Conservation (phyloP, 768 basidiomycete genomes). For the Mycena crocata region DNA sequence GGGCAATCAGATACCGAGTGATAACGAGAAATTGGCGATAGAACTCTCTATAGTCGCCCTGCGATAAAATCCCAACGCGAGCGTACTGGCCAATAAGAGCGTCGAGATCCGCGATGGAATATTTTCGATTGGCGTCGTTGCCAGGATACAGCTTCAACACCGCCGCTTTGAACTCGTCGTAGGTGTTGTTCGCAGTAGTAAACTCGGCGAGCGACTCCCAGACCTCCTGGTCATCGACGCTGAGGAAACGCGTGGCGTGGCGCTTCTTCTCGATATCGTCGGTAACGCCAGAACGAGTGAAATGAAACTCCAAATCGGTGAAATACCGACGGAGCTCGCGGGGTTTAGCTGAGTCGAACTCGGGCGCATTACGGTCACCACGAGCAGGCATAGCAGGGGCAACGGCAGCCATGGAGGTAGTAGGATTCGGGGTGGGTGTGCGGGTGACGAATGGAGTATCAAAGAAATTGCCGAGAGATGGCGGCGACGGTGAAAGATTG, state of each 20-base stretch:
- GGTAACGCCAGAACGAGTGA: conserved; percentile 16
- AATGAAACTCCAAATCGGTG: conserved; percentile 26
- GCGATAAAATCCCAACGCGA: conserved; percentile 20
- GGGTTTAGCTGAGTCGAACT: conserved; percentile 16
- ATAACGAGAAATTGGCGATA: conserved; percentile 37
- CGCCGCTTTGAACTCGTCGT: conserved; percentile 35
- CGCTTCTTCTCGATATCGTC: conserved; percentile 30
- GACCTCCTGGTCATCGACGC: conserved; percentile 25
- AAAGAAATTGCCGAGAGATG: background rate
- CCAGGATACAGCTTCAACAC: conserved; percentile 37
- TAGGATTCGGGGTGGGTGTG: background rate
- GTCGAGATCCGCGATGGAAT: conserved; percentile 37
- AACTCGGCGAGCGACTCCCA: conserved; percentile 35
- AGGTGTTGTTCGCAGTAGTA: conserved; percentile 17
- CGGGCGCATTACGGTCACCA: conserved; percentile 29
- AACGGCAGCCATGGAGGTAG: background rate
- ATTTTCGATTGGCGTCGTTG: conserved; percentile 29
- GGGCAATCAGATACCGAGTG: conserved; percentile 30
- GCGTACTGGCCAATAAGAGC: conserved; percentile 32
- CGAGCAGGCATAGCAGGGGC: conserved; percentile 28
- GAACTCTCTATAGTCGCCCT: conserved; percentile 31
- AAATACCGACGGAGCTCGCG: conserved; percentile 33
- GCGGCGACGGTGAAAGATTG: conserved; percentile 4
- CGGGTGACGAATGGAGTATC: background rate
- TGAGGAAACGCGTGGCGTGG: conserved; percentile 23